Percentiles rank a stretch among this genome's conserved stretches.
Evolutionary conservation across 2,329 filamentous ascomycete genomes (phyloP).

Genomic region (Aaosphaeria pasadenensis): DNA sequence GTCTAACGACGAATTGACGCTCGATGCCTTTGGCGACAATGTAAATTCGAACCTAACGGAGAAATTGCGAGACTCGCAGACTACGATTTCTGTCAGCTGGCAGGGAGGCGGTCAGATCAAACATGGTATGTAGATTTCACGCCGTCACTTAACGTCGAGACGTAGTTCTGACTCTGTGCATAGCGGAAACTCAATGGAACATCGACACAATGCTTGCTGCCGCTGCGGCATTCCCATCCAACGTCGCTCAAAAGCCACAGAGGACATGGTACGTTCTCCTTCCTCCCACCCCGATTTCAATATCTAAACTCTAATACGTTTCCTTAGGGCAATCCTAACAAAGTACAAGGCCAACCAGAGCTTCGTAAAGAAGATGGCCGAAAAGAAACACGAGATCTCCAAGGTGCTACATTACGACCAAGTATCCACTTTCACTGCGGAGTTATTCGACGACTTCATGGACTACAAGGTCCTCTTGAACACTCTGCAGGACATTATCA

Average conservation of each 20-base stretch:
- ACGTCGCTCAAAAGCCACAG: conserved; percentile 7
- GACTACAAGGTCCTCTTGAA: conserved; percentile 10
- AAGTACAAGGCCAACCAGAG: conserved; percentile 8
- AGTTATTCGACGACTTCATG: conserved; percentile 8
- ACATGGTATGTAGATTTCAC: background rate
- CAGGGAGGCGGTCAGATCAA: conserved; percentile 11
- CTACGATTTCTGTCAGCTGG: conserved; percentile 10
- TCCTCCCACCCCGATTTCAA: background rate
- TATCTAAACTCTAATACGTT: background rate
- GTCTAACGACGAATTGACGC: background rate
- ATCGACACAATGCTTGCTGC: conserved; percentile 3
- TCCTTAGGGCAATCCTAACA: conserved; percentile 6
- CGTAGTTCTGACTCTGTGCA: too few relatives aligned
- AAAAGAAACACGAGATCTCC: conserved; percentile 1
- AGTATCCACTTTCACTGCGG: conserved; percentile 6
- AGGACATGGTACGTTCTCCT: background rate
- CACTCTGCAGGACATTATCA: background rate
- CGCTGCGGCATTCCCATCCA: conserved; percentile 6
- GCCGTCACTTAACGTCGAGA: too few relatives aligned
- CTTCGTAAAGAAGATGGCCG: conserved; percentile 1
- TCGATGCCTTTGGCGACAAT: background rate
- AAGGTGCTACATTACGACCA: conserved; percentile 8
- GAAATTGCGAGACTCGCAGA: conserved; percentile 5
- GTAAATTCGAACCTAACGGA: background rate
- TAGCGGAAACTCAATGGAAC: conserved; percentile 5